Evolutionary conservation across 1,139 yeast species (phyloP), one percentile per base, ranked within the genome.

Genomic region (Zhuliangozyma parablackwelliae): DNA sequence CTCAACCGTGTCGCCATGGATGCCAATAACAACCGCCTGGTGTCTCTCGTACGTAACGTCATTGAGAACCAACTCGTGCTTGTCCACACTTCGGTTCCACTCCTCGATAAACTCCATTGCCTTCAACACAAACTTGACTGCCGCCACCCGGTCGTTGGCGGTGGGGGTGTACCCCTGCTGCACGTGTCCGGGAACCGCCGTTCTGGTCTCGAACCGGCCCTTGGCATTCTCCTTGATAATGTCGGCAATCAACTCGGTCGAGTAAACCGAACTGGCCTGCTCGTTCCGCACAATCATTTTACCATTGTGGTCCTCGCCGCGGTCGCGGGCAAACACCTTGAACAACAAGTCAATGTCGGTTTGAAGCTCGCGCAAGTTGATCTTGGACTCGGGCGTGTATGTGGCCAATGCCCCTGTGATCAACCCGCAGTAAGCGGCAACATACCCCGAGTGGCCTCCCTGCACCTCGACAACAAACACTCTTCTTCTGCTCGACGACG

Each of bases 391-490:
- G 10, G 98, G 98, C 13, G 89, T 87, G 59, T 90, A 92, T 7
- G 92, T 86, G 7, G 95, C 95, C 48, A 85, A 80, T 2, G 97
- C 95, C 42, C 98, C 98, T 33, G 92, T 84, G 35, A 88, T 85
- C 45, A 92, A 71, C n/a, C 94, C 90, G 28, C 90, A 83, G 56
- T 76, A 80, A 2, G 96, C 80, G 10, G 97, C 96, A 52, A 92
- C 80, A 60, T 79, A 92, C 26, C 98, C 98, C 7, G 95, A 83
- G 63, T 88, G 84, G 39, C 97, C 98, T 51, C 98, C 98, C 69
- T 92, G 97, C 27, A 87, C 95, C 55, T 92, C 98, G 44, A 92
- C 96, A 24, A 92, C 96, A 58, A 92, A 92, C 6, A 87, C 95
- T 56, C 98, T 78, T 51, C 94, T 86, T 67, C 98, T 80, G 3